These are phyloP conservation scores for Parietaria judaica DNA, from an alignment of 306 rosid genomes.

Conservation along the genomic window DNA sequence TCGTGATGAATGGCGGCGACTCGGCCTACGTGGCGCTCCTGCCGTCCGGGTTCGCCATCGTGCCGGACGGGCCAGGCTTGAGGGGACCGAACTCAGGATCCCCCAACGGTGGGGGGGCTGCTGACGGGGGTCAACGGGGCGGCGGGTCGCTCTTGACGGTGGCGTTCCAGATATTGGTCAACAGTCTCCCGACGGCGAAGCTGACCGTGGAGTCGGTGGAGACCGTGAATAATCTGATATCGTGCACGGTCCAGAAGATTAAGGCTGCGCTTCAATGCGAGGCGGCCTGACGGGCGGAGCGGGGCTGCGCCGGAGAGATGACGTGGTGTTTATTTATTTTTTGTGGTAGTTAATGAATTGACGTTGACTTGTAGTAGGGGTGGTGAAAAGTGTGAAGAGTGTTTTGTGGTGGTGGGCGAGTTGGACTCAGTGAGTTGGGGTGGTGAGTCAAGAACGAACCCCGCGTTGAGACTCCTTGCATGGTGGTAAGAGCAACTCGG, in stretches of 20 bases:
- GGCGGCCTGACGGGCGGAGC: constrained; percentile 10
- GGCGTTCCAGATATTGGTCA: constrained; percentile 93
- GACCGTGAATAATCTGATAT: constrained; percentile 84
- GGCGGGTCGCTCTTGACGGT: constrained; percentile 83
- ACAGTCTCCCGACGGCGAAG: constrained; percentile 83
- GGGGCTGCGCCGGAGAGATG: constrained; percentile 27
- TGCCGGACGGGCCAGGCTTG: constrained; percentile 71
- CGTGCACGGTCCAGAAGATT: constrained; percentile 90
- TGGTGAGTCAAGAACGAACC: constrained; percentile 99
- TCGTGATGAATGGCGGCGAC: constrained; percentile 93
- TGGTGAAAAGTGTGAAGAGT: background rate
- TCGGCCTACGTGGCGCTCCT: constrained; percentile 87
- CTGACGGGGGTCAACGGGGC: constrained; percentile 25
- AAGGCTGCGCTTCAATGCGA: constrained; percentile 78
- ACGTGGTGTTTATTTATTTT: background rate
- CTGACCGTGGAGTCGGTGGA: constrained; percentile 94
- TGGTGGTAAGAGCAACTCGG: constrained; percentile 35
- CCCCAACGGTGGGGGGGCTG: constrained; percentile 2
- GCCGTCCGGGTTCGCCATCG: constrained; percentile 80
- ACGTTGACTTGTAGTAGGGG: constrained; percentile 15
- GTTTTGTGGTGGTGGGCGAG: constrained; percentile 1
- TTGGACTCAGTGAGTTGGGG: constrained; percentile 20
- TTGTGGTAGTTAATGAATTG: background rate
- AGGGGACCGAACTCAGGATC: constrained; percentile 27
- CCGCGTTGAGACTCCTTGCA: constrained; percentile 55